Conservation (phyloP, 2,329 filamentous ascomycete species). For the Nannizziopsis barbatae region DNA sequence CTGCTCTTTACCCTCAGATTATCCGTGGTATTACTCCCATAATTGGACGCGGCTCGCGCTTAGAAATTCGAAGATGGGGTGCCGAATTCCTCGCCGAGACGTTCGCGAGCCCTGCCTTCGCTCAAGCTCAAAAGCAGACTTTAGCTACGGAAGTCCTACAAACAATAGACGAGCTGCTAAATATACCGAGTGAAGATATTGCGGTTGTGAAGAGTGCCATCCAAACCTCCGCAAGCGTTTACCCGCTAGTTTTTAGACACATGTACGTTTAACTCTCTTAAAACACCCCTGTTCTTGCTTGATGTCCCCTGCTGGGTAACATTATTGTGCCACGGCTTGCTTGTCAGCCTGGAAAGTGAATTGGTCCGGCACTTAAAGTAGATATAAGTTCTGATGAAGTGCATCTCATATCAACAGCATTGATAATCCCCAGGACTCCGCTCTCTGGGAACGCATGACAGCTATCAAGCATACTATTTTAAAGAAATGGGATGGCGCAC, state of each 20-base stretch:
- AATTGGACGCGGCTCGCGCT: slow-evolving; percentile 59
- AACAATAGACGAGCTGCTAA: slow-evolving; percentile 58
- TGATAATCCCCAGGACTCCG: slow-evolving; percentile 67
- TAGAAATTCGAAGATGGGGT: slow-evolving; percentile 89
- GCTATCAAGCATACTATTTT: slow-evolving; percentile 83
- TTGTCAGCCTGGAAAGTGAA: neutral
- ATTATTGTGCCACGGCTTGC: neutral
- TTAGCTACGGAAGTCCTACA: slow-evolving; percentile 67
- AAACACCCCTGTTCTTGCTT: slow-evolving; percentile 14
- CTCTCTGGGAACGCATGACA: slow-evolving; percentile 78
- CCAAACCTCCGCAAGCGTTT: slow-evolving; percentile 82
- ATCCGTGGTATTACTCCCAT: slow-evolving; percentile 89
- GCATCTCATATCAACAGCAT: slow-evolving; percentile 47
- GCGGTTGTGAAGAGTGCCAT: slow-evolving; percentile 76
- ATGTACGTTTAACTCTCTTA: slow-evolving; percentile 56
- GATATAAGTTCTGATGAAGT: slow-evolving; percentile 9
- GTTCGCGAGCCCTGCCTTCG: slow-evolving; percentile 80
- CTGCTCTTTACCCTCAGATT: slow-evolving; percentile 81
- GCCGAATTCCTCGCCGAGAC: slow-evolving; percentile 92
- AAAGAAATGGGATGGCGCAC: slow-evolving; percentile 71
- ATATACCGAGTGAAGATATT: slow-evolving; percentile 62
- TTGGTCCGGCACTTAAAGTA: slow-evolving; percentile 2
- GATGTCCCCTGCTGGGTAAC: neutral
- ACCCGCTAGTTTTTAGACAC: slow-evolving; percentile 82
- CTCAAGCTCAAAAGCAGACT: slow-evolving; percentile 65